These are phyloP conservation scores for Truncatella angustata DNA, from an alignment of 2,329 filamentous ascomycete genomes.

Conservation along the genomic window DNA sequence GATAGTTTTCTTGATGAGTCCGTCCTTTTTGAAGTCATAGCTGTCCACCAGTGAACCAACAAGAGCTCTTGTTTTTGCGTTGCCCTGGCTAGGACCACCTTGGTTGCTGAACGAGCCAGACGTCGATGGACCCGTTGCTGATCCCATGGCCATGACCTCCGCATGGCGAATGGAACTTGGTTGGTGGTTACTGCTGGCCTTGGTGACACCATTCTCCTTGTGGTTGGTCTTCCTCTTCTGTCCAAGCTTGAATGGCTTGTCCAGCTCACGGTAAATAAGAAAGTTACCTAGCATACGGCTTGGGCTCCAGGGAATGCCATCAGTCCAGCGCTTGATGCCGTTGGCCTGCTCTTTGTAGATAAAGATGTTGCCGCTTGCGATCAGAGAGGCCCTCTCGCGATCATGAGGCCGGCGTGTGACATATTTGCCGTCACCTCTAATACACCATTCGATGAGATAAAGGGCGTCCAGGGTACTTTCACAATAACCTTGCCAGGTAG, in stretches of 20 bases:
- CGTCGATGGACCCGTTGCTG: too few species aligned
- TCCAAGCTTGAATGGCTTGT: conserved; percentile 73
- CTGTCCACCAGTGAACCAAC: conserved; percentile 87
- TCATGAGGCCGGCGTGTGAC: conserved; percentile 86
- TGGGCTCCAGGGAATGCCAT: conserved; percentile 87
- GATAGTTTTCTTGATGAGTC: conserved; percentile 90
- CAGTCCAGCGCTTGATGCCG: conserved; percentile 92
- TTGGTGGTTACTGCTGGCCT: conserved; percentile 28
- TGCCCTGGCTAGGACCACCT: not conserved
- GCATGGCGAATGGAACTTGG: conserved; percentile 16
- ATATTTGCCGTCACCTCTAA: conserved; percentile 68
- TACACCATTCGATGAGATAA: conserved; percentile 75
- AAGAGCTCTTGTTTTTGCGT: conserved; percentile 41
- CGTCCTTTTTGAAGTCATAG: conserved; percentile 80
- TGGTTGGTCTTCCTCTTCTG: conserved; percentile 79
- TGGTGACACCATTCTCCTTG: conserved; percentile 39
- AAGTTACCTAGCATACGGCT: conserved; percentile 84
- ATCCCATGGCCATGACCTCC: too few species aligned
- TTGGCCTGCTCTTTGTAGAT: conserved; percentile 89
- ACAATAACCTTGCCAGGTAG: conserved; percentile 66
- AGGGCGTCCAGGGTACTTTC: conserved; percentile 70
- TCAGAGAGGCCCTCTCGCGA: conserved; percentile 72
- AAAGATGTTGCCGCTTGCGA: conserved; percentile 82
- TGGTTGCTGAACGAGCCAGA: not conserved
- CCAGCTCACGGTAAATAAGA: conserved; percentile 79